These are phyloP conservation scores for Singerocomus rubriflavus DNA, from an alignment of 1,284 basidiomycete genomes.

Conservation along the genomic window DNA sequence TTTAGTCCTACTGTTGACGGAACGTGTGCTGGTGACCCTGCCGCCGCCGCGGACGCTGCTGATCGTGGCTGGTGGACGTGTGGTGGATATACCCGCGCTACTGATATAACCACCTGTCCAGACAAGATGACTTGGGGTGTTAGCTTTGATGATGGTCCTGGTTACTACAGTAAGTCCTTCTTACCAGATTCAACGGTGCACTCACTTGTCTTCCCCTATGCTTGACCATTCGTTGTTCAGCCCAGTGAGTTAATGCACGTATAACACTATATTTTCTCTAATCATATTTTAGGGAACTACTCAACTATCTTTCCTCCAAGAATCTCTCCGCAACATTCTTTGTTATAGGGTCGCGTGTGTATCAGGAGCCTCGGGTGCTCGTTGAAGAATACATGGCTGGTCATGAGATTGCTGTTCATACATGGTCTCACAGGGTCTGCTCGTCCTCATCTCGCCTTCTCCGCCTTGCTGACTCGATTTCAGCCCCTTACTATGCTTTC, in stretches of 20 bases:
- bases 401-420: conserved; percentile 78
- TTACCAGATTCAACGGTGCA: not conserved
- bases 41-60: conserved; percentile 55
- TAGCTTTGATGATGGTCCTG: conserved; percentile 85
- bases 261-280: conserved; percentile 17
- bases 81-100: conserved; percentile 69
- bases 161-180: conserved; percentile 64
- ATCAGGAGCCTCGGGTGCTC: conserved; percentile 76
- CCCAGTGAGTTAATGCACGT: conserved; percentile 39
- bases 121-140: conserved; percentile 80
- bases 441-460: not conserved
- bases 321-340: conserved; percentile 85
- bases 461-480: conserved; percentile 1
- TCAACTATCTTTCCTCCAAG: conserved; percentile 67
- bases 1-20: conserved; percentile 59
- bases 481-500: conserved; percentile 79
- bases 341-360: conserved; percentile 86
- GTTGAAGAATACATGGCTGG: conserved; percentile 83
- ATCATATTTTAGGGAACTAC: conserved; percentile 47
- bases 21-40: conserved; percentile 60
- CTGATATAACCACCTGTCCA: conserved; percentile 73
- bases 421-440: conserved; percentile 70
- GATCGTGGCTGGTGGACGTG: conserved; percentile 86
- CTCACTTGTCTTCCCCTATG: not conserved
- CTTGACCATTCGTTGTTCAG: conserved; percentile 30